These are phyloP conservation scores for Penicillium angulare DNA, from an alignment of 495 filamentous ascomycete genomes.

Conservation along the genomic window DNA sequence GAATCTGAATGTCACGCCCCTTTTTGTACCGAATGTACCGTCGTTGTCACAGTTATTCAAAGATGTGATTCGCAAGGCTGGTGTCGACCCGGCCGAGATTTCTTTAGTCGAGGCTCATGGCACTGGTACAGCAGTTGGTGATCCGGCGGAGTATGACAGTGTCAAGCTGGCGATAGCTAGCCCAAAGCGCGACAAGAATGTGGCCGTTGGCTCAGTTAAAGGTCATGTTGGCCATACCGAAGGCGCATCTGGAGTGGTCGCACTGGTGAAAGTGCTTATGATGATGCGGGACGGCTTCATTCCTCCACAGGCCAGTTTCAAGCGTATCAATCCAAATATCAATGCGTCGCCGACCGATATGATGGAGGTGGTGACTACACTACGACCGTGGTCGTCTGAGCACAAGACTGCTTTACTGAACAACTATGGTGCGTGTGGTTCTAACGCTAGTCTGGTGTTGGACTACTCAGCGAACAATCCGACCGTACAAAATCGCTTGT, in stretches of 20 bases:
- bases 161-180: conserved; percentile 37
- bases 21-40: conserved; percentile 65
- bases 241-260: conserved; percentile 44
- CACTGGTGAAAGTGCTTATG: conserved; percentile 45
- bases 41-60: conserved; percentile 60
- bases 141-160: conserved; percentile 58
- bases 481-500: background rate
- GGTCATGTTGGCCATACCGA: conserved; percentile 53
- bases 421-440: conserved; percentile 50
- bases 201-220: conserved; percentile 46
- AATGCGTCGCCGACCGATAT: conserved; percentile 26
- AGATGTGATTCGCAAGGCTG: conserved; percentile 54
- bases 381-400: conserved; percentile 1
- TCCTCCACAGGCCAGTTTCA: conserved; percentile 42
- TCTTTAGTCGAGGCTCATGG: conserved; percentile 77
- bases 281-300: conserved; percentile 48
- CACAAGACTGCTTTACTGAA: conserved; percentile 43
- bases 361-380: conserved; percentile 31
- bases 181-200: conserved; percentile 13
- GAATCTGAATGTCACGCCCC: conserved; percentile 62
- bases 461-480: conserved; percentile 1
- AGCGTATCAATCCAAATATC: conserved; percentile 39
- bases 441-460: conserved; percentile 39
- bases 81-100: conserved; percentile 60
- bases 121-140: conserved; percentile 71